These are phyloP conservation scores for Corylus avellana DNA, from an alignment of 306 rosid genomes.

Conservation along the genomic window DNA sequence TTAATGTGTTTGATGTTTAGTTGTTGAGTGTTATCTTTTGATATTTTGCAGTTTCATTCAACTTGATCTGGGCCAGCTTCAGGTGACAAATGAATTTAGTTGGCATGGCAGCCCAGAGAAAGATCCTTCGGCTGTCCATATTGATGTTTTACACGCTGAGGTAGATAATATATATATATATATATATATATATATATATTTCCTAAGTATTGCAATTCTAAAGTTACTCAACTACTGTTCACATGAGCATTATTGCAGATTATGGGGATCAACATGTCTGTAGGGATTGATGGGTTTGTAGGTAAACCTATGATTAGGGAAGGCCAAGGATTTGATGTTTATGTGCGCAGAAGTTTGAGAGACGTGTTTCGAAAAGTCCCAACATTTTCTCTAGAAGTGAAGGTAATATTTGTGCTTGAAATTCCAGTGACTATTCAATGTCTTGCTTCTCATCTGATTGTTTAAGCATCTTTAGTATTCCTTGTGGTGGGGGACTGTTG, in stretches of 20 bases:
- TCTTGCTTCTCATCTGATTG: background rate
- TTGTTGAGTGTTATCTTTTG: background rate
- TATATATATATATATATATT: conserved; percentile 14
- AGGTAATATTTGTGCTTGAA: conserved; percentile 46
- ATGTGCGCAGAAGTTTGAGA: conserved; percentile 92
- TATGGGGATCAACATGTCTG: conserved; percentile 88
- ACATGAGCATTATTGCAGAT: conserved; percentile 58
- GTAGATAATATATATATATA: conserved; percentile 37
- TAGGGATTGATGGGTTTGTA: conserved; percentile 72
- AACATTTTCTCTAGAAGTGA: conserved; percentile 85
- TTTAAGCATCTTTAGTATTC: conserved; percentile 8
- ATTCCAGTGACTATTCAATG: conserved; percentile 6
- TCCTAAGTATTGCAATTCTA: conserved; percentile 3
- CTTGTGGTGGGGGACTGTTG: background rate
- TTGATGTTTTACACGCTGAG: conserved; percentile 92
- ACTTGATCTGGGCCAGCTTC: conserved; percentile 91
- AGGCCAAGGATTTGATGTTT: conserved; percentile 85
- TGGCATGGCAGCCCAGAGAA: conserved; percentile 88
- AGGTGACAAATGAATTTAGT: conserved; percentile 74
- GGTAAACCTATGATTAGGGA: conserved; percentile 94
- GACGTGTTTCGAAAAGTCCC: conserved; percentile 96
- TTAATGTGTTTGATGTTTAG: background rate
- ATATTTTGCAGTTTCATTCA: conserved; percentile 80
- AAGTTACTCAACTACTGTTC: conserved; percentile 19
- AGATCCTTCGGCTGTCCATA: conserved; percentile 89